Conservation (phyloP, 352 stramenopile species). For the Phytophthora niederhauseri region DNA sequence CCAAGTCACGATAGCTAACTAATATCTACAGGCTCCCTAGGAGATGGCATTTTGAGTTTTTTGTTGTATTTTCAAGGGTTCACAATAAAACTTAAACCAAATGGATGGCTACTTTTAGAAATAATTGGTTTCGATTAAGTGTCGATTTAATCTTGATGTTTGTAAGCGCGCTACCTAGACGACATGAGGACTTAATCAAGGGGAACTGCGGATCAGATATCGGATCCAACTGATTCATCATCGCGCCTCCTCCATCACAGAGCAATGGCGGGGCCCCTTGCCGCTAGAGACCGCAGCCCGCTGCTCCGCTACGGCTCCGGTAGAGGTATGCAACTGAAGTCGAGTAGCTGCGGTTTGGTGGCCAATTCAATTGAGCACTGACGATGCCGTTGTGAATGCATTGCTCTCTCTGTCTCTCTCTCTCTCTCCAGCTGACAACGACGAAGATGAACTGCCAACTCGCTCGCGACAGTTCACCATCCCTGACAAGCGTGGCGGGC, state of each 20-base stretch:
- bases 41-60: slow-evolving; percentile 1
- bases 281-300: slow-evolving; percentile 53
- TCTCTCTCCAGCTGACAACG: slow-evolving; percentile 7
- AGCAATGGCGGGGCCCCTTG: slow-evolving; percentile 18
- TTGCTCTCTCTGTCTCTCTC: neutral
- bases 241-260: slow-evolving; percentile 17
- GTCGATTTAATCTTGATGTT: too few species aligned
- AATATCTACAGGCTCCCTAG: neutral
- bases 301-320: slow-evolving; percentile 70
- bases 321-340: slow-evolving; percentile 21
- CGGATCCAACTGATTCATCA: slow-evolving; percentile 19
- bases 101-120: too few species aligned
- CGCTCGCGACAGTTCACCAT: slow-evolving; percentile 12
- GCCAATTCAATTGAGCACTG: neutral
- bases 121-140: too few species aligned
- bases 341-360: neutral
- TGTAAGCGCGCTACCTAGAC: too few species aligned
- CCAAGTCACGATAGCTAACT: slow-evolving; percentile 5
- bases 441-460: slow-evolving; percentile 22
- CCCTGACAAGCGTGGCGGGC: slow-evolving; percentile 1
- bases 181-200: neutral
- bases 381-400: slow-evolving; percentile 5
- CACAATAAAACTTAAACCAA: too few species aligned
- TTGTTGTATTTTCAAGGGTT: neutral
- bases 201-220: neutral